These are phyloP conservation scores for Arthrobotrys sinensis DNA, from an alignment of 2,329 filamentous ascomycete genomes.

Conservation along the genomic window DNA sequence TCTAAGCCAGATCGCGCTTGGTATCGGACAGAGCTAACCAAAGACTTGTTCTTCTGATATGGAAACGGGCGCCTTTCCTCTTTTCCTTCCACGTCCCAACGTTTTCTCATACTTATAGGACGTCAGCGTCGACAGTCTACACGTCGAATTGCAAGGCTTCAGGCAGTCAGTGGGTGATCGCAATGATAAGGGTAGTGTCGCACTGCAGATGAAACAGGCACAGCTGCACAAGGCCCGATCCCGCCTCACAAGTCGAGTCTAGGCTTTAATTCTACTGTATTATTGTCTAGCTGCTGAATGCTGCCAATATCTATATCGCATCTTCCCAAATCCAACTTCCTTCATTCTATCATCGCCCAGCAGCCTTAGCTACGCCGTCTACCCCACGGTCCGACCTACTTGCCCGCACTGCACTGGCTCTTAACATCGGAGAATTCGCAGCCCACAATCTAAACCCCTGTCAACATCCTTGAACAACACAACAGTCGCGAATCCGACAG, in stretches of 20 bases:
- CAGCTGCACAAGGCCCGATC: constrained; percentile 10
- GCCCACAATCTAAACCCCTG: constrained; percentile 2
- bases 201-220: constrained; percentile 30
- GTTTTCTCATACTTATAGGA: constrained; percentile 19
- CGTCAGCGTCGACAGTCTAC: not conserved
- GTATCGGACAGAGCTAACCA: not conserved
- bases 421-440: not conserved
- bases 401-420: not conserved
- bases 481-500: constrained; percentile 16
- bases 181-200: constrained; percentile 12
- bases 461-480: constrained; percentile 27
- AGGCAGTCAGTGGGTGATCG: constrained; percentile 1
- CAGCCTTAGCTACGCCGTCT: not conserved
- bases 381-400: no score
- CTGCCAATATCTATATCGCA: not conserved
- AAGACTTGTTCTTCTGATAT: no score
- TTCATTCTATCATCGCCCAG: not conserved
- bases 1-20: constrained; percentile 37
- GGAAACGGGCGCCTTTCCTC: not conserved
- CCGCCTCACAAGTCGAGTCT: constrained; percentile 2
- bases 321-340: not conserved
- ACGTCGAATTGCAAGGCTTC: not conserved
- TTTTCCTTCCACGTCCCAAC: constrained; percentile 14
- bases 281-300: not conserved
- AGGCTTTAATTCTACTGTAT: constrained; percentile 3